Percentiles rank a stretch among this genome's conserved stretches.
These are phyloP conservation scores for Paramecium sexaurelia DNA, from an alignment of 73 alveolate genomes.

Conservation along the genomic window DNA sequence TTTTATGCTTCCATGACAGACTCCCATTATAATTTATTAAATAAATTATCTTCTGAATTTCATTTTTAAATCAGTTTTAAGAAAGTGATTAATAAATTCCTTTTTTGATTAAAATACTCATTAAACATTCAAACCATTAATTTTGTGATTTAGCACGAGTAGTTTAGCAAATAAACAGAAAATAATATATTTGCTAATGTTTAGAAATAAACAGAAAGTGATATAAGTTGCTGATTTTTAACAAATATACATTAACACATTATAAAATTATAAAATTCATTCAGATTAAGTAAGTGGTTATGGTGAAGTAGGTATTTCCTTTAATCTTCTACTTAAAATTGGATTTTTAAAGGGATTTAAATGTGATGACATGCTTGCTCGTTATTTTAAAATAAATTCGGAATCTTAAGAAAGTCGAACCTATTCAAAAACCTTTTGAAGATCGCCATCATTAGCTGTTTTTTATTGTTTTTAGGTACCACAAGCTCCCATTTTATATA, in stretches of 20 bases:
- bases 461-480: neutral
- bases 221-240: no score
- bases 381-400: neutral
- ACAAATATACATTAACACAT: no score
- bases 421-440: neutral
- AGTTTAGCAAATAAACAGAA: neutral
- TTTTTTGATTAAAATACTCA: no score
- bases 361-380: neutral
- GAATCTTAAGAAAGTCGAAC: conserved; percentile 1
- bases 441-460: neutral
- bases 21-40: no score
- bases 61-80: neutral
- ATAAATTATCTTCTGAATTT: no score
- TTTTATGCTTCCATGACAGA: neutral
- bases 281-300: neutral
- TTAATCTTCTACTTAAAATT: neutral
- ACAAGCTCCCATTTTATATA: neutral
- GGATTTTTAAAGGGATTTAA: conserved; percentile 10
- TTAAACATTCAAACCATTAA: neutral
- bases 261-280: no score
- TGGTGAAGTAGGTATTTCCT: neutral
- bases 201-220: no score
- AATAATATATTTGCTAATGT: neutral
- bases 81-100: no score
- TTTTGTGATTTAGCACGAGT: neutral